Evolutionary conservation across 1,284 basidiomycete genomes (phyloP).

Genomic region (Cerrena zonata): DNA sequence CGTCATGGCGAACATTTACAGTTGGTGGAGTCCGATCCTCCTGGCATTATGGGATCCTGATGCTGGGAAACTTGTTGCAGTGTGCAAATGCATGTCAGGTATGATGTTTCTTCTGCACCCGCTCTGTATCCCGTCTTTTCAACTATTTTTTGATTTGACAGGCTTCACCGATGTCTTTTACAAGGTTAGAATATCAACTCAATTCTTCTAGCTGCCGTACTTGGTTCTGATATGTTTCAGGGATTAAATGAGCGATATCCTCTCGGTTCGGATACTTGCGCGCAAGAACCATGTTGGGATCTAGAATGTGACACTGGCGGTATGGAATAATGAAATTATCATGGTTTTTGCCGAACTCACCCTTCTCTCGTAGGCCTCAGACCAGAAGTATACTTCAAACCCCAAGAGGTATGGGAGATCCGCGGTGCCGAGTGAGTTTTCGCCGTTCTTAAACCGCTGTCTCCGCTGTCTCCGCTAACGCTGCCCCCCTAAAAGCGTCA

Average conservation of each 20-base stretch:
- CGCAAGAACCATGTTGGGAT: slow-evolving; percentile 52
- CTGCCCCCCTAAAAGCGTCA: slow-evolving; percentile 50
- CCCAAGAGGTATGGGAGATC: slow-evolving; percentile 87
- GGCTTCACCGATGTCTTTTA: slow-evolving; percentile 89
- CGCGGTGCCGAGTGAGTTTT: slow-evolving; percentile 76
- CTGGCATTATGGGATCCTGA: slow-evolving; percentile 76
- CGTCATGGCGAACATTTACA: neutral
- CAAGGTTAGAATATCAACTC: slow-evolving; percentile 40
- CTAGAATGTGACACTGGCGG: slow-evolving; percentile 61
- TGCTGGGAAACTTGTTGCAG: slow-evolving; percentile 66
- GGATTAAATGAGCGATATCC: slow-evolving; percentile 60
- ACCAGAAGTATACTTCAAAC: slow-evolving; percentile 82
- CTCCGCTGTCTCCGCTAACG: neutral
- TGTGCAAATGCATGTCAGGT: slow-evolving; percentile 87
- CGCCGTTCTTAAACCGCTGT: neutral
- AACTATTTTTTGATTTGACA: slow-evolving; percentile 18
- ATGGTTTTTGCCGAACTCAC: slow-evolving; percentile 4
- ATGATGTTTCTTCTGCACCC: slow-evolving; percentile 18
- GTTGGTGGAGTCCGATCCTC: slow-evolving; percentile 85
- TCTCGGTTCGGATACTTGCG: slow-evolving; percentile 63
- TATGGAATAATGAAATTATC: slow-evolving; percentile 23
- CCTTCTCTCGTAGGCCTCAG: slow-evolving; percentile 46
- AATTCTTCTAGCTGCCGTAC: slow-evolving; percentile 1
- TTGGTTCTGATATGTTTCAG: slow-evolving; percentile 25
- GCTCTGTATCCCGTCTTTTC: neutral